Evolutionary conservation across 768 basidiomycete species (phyloP).

Genomic region (Mycena pura): DNA sequence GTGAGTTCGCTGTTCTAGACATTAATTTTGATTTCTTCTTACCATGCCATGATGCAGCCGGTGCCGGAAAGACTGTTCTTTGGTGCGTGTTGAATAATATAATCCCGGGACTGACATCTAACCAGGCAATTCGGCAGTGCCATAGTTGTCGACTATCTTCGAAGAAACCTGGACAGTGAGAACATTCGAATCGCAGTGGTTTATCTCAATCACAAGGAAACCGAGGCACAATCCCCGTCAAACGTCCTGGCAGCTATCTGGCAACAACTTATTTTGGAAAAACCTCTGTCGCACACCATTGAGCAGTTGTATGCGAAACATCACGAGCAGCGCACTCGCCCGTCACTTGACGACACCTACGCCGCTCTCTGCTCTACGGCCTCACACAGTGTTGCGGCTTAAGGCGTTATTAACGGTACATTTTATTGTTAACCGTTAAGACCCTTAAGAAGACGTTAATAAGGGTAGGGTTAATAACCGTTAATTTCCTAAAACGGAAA

Average conservation of each 20-base stretch:
- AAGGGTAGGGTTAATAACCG: too few relatives aligned
- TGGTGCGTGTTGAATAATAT: background rate
- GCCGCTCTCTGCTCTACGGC: background rate
- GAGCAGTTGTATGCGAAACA: background rate
- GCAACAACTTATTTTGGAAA: background rate
- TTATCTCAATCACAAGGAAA: slow-evolving; percentile 2
- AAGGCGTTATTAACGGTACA: too few relatives aligned
- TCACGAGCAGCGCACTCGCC: background rate
- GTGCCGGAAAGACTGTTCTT: slow-evolving; percentile 13
- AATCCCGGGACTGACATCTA: background rate
- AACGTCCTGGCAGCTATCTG: background rate
- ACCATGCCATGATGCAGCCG: background rate
- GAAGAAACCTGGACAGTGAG: background rate
- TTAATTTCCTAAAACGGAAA: too few relatives aligned
- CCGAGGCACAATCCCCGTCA: background rate
- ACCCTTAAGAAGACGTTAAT: too few relatives aligned
- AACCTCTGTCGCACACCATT: background rate
- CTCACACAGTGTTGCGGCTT: too few relatives aligned
- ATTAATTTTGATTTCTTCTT: background rate
- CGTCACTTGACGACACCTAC: background rate
- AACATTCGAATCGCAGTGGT: background rate
- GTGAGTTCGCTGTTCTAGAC: background rate
- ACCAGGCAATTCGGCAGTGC: background rate
- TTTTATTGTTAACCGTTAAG: too few relatives aligned
- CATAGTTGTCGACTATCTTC: slow-evolving; percentile 5